Percentiles rank a stretch among this genome's conserved stretches.
Conservation (phyloP, 169 alveolate genomes). For the Eimeria praecox region DNA sequence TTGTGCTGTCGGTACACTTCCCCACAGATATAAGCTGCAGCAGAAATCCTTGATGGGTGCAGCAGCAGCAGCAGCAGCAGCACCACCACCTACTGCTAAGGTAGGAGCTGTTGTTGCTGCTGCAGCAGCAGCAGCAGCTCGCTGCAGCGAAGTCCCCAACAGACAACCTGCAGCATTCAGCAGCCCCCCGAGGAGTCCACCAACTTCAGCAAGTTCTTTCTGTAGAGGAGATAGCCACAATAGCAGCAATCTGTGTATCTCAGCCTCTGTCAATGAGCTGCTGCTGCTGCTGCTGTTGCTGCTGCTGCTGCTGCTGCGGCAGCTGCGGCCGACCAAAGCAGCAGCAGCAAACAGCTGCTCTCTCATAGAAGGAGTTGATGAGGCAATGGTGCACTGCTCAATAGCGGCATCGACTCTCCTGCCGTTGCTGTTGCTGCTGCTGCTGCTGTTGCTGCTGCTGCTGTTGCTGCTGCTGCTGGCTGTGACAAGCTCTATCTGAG, state of each 20-base stretch:
- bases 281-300: constrained; percentile 15
- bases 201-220: background rate
- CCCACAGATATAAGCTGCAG: constrained; percentile 39
- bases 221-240: background rate
- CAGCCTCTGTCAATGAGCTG: constrained; percentile 1
- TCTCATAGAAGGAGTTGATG: background rate
- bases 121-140: constrained; percentile 22
- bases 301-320: constrained; percentile 7
- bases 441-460: constrained; percentile 39
- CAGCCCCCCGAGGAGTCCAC: constrained; percentile 34
- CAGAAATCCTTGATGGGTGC: constrained; percentile 11
- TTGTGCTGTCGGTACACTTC: background rate
- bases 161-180: background rate
- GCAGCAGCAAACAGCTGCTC: constrained; percentile 41
- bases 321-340: constrained; percentile 21
- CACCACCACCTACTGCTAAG: background rate
- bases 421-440: constrained; percentile 6
- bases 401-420: background rate
- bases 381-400: too few relatives aligned
- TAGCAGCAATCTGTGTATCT: background rate
- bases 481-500: constrained; percentile 6
- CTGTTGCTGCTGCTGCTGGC: background rate
- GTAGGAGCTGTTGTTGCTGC: constrained; percentile 17
- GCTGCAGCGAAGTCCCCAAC: constrained; percentile 41
- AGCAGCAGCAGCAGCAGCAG: constrained; percentile 8